phyloP scores from a whole-genome alignment of 2,329 filamentous ascomycete genomes.

The Pseudogymnoascus pannorum region DNA sequence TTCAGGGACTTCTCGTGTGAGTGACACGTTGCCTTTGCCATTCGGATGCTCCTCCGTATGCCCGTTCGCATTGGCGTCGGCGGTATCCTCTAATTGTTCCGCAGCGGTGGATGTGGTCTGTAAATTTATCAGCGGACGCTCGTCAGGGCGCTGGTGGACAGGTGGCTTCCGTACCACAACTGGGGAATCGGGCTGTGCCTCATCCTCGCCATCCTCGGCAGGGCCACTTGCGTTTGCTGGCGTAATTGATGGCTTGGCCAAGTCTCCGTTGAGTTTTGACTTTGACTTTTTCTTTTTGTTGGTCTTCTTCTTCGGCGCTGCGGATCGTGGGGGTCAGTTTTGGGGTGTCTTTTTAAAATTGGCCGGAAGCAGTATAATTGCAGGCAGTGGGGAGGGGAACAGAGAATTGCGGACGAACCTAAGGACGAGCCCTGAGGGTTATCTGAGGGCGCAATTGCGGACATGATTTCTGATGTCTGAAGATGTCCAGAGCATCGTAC shows the following conservation, averaged over 20 bases:
- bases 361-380: not conserved
- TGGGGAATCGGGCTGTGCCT: conserved; percentile 33
- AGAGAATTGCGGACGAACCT: conserved; percentile 22
- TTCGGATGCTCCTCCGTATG: conserved; percentile 14
- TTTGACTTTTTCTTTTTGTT: conserved; percentile 47
- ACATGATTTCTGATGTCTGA: conserved; percentile 23
- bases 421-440: conserved; percentile 22
- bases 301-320: conserved; percentile 47
- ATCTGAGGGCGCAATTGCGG: conserved; percentile 26
- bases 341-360: conserved; percentile 10
- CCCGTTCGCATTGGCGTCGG: conserved; percentile 23
- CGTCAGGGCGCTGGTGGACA: conserved; percentile 22
- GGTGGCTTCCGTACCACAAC: conserved; percentile 30
- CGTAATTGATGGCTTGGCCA: conserved; percentile 22
- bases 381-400: not conserved
- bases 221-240: conserved; percentile 33
- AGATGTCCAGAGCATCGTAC: conserved; percentile 1
- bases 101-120: conserved; percentile 19
- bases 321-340: conserved; percentile 27
- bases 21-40: not conserved
- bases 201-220: conserved; percentile 32
- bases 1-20: conserved; percentile 2
- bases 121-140: conserved; percentile 20
- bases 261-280: conserved; percentile 32
- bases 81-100: conserved; percentile 12